A percentile compares a stretch with the other conserved stretches of the same genome.
phyloP scores from a whole-genome alignment of 2,329 filamentous ascomycete species.

The Capronia epimyces region DNA sequence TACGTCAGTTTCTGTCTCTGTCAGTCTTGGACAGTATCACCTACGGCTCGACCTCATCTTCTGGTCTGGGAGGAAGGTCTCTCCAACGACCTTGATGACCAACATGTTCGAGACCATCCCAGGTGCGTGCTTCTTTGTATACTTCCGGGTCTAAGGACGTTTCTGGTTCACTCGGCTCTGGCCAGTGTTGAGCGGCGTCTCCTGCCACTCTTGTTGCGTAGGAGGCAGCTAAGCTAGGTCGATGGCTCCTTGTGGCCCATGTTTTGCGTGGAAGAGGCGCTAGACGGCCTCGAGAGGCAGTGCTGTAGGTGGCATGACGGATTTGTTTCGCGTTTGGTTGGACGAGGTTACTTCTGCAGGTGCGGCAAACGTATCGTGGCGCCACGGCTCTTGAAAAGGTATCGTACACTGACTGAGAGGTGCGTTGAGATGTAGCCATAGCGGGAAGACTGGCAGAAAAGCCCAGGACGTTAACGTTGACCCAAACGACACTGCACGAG shows the following conservation, averaged over 20 bases:
- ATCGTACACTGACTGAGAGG: conserved; percentile 10
- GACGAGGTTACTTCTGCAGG: conserved; percentile 13
- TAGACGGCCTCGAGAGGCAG: background rate
- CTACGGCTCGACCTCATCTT: conserved; percentile 42
- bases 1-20: background rate
- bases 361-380: conserved; percentile 17
- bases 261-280: background rate
- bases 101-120: conserved; percentile 51
- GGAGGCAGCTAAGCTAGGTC: background rate
- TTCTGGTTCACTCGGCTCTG: background rate
- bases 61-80: conserved; percentile 34
- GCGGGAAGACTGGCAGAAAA: background rate
- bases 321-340: conserved; percentile 9
- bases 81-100: conserved; percentile 46
- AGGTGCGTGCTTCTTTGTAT: conserved; percentile 33
- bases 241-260: background rate
- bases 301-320: conserved; percentile 12
- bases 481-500: background rate
- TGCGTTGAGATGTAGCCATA: conserved; percentile 12
- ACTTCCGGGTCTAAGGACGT: background rate
- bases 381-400: conserved; percentile 1
- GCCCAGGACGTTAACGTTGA: background rate
- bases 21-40: conserved; percentile 20
- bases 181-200: background rate
- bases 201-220: background rate